Evolutionary conservation across 2,329 filamentous ascomycete genomes (phyloP).

Genomic region (Phyllachora maydis): DNA sequence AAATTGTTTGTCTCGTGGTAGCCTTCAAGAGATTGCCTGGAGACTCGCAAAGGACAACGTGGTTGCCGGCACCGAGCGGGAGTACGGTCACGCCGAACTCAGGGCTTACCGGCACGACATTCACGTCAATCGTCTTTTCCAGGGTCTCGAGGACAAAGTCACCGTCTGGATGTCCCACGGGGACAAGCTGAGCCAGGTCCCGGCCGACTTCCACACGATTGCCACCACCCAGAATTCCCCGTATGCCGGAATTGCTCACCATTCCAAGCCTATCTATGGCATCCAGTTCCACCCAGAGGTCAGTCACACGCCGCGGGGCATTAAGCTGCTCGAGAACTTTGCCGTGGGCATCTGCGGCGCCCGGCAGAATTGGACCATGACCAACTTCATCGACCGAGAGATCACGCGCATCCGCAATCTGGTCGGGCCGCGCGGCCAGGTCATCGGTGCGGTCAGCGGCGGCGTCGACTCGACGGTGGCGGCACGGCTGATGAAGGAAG

Average conservation of each 20-base stretch:
- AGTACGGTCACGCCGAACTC: conserved; percentile 53
- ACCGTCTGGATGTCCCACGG: conserved; percentile 68
- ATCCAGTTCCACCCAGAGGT: conserved; percentile 88
- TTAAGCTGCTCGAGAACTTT: conserved; percentile 61
- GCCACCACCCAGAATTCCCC: conserved; percentile 58
- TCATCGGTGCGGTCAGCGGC: conserved; percentile 35
- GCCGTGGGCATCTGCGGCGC: conserved; percentile 64
- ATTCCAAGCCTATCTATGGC: conserved; percentile 50
- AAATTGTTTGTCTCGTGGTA: conserved; percentile 19
- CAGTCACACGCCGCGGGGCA: conserved; percentile 50
- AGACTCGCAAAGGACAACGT: conserved; percentile 26
- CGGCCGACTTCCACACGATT: conserved; percentile 51
- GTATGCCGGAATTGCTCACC: conserved; percentile 61
- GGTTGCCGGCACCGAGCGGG: conserved; percentile 22
- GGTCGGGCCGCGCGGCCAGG: conserved; percentile 65
- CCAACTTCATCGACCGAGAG: conserved; percentile 62
- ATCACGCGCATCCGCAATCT: conserved; percentile 61
- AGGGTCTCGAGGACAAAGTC: conserved; percentile 48
- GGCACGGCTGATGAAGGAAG: conserved; percentile 23
- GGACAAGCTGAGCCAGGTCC: conserved; percentile 63
- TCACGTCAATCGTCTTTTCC: conserved; percentile 62
- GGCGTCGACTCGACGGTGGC: conserved; percentile 74
- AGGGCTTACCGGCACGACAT: conserved; percentile 33
- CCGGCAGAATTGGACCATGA: conserved; percentile 66
- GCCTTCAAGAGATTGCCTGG: conserved; percentile 54